These are phyloP conservation scores for Staphylotrichum longicolle DNA, from an alignment of 495 filamentous ascomycete genomes.

Conservation along the genomic window DNA sequence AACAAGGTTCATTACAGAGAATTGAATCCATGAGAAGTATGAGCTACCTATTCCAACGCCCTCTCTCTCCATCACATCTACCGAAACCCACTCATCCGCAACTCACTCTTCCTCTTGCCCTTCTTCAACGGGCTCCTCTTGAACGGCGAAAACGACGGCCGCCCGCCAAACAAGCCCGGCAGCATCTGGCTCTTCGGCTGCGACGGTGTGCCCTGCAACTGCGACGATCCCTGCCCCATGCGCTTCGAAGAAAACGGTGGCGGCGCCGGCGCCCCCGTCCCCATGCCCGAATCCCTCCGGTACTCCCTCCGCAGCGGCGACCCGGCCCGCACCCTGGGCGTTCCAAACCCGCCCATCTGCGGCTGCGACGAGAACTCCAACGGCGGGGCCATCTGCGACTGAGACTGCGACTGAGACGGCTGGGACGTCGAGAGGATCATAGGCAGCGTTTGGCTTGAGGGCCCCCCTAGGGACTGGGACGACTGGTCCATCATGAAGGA, in stretches of 20 bases:
- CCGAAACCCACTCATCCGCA: conserved; percentile 25
- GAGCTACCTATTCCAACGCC: neutral
- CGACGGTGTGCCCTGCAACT: neutral
- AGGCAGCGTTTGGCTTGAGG: conserved; percentile 2
- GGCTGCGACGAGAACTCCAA: conserved; percentile 10
- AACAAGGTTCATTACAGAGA: too few species aligned
- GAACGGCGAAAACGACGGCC: conserved; percentile 18
- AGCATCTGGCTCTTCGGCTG: conserved; percentile 2
- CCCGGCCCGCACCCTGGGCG: conserved; percentile 15
- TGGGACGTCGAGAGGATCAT: conserved; percentile 11
- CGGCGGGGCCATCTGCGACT: conserved; percentile 13
- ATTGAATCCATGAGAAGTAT: too few species aligned
- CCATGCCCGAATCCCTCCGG: conserved; percentile 13
- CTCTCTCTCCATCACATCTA: neutral
- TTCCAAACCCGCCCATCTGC: neutral
- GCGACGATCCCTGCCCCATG: neutral
- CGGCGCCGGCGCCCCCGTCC: neutral
- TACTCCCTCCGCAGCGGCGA: conserved; percentile 18
- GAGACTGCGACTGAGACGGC: conserved; percentile 5
- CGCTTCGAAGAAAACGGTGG: neutral
- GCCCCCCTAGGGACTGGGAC: neutral
- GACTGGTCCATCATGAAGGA: conserved; percentile 1
- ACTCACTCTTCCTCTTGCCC: conserved; percentile 26
- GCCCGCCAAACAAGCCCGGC: conserved; percentile 19
- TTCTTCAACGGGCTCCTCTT: conserved; percentile 20